A percentile compares a stretch with the other conserved stretches of the same genome.
These are phyloP conservation scores for Babesia ovis DNA, from an alignment of 169 alveolate species.

Conservation along the genomic window DNA sequence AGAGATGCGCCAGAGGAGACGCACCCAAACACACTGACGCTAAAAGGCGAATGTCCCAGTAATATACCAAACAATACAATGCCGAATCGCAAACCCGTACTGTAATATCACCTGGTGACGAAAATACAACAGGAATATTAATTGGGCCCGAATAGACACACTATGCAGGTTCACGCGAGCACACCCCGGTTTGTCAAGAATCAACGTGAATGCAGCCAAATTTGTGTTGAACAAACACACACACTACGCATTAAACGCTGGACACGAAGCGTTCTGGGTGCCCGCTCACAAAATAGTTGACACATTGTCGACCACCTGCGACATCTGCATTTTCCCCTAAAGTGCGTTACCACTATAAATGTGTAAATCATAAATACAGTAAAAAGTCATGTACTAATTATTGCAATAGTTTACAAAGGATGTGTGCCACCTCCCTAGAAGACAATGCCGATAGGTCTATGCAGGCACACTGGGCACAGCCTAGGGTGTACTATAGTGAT, in stretches of 20 bases:
- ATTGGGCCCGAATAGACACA: conserved; percentile 11
- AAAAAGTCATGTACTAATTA: neutral
- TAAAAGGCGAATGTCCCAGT: neutral
- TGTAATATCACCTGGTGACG: neutral
- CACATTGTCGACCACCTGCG: neutral
- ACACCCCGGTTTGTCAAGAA: neutral
- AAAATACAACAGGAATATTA: neutral
- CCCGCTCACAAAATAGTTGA: neutral
- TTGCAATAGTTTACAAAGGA: neutral
- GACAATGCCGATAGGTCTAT: neutral
- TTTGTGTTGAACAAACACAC: neutral
- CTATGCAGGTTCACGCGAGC: neutral
- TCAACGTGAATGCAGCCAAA: neutral
- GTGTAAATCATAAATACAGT: neutral
- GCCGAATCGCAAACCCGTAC: neutral
- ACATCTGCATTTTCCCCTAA: neutral
- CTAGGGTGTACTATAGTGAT: neutral
- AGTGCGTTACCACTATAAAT: neutral
- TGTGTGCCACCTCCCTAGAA: neutral
- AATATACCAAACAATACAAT: neutral
- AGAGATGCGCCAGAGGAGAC: conserved; percentile 2
- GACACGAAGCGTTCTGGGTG: neutral
- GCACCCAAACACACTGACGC: neutral
- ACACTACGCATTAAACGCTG: neutral
- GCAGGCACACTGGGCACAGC: neutral